Evolutionary conservation across 2,329 filamentous ascomycete species (phyloP), one percentile per base, ranked within the genome.

Genomic region (Lachnellula cervina): DNA sequence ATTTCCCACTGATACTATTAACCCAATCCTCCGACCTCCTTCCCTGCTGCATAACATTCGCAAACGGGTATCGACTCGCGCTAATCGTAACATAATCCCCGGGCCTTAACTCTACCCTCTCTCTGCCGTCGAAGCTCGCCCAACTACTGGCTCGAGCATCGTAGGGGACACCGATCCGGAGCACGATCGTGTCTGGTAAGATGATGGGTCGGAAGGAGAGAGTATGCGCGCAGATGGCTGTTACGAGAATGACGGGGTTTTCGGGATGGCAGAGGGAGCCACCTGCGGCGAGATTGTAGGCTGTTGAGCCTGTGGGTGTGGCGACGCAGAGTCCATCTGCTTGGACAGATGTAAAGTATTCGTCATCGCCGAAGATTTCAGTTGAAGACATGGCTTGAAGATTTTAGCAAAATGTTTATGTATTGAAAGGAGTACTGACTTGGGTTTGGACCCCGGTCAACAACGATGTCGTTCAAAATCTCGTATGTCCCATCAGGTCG

Each of bases 41-140:
- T 2, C 87, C 86, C 55, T 86, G 78, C 0, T 85, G 81, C 72
- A 90, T 80, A 11, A 93, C 88, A 54, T 82, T 85, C 0, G 89
- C 88, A 71, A 93, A 94, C 0, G 89, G 89, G 67, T 88, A 93
- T 42, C 89, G 75, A 62, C 86, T 89, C 2, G 89, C 89, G 62
- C 87, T 90, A 59, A 94, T 87, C 1, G 89, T 93, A 5, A 93
- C 88, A 69, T 94, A 94, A 72, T 94, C 89, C 16, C 89, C 89
- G 0, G 88, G 87, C 49, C 75, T 71, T 38, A 94, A 77, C 74
- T 94, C 89, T n/a, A 89, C 74, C 74, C 91, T 84, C 76, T 97
- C 90, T 59, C 91, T 82, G 1, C 94, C 94, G 72, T 99, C 94
- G 70, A 99, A 99, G 71, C 90, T 96, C n/a, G 92, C 94, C 93